A percentile compares a stretch with the other conserved stretches of the same genome.
Evolutionary conservation across 2,329 filamentous ascomycete species (phyloP).

Genomic region (Zymoseptoria ardabiliae): DNA sequence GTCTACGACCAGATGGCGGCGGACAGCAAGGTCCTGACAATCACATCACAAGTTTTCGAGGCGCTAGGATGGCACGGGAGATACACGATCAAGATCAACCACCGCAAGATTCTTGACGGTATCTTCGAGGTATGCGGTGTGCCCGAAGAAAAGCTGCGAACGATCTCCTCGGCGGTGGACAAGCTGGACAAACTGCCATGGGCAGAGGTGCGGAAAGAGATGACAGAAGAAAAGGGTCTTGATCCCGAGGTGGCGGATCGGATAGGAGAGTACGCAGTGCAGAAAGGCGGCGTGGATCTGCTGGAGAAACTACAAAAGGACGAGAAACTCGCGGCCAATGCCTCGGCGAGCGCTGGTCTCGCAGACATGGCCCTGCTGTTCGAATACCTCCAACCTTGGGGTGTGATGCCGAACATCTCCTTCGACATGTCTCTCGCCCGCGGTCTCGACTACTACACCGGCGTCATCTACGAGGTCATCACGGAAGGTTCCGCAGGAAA

Average conservation of each 20-base stretch:
- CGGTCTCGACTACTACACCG: slow-evolving; percentile 89
- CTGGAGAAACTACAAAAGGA: slow-evolving; percentile 63
- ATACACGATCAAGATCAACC: slow-evolving; percentile 89
- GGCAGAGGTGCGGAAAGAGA: slow-evolving; percentile 83
- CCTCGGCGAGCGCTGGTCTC: slow-evolving; percentile 69
- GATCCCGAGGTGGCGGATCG: slow-evolving; percentile 69
- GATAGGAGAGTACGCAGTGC: slow-evolving; percentile 77
- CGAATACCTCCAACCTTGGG: slow-evolving; percentile 72
- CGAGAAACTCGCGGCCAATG: slow-evolving; percentile 61
- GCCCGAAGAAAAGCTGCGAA: slow-evolving; percentile 74
- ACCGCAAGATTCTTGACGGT: slow-evolving; percentile 88
- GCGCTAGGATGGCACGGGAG: slow-evolving; percentile 64
- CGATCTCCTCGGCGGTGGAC: slow-evolving; percentile 88
- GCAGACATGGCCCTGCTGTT: slow-evolving; percentile 75
- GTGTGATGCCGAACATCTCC: slow-evolving; percentile 64
- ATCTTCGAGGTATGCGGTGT: slow-evolving; percentile 89
- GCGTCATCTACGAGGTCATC: slow-evolving; percentile 82
- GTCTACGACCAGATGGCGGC: slow-evolving; percentile 84
- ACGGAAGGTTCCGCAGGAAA: slow-evolving; percentile 67
- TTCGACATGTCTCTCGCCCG: slow-evolving; percentile 87
- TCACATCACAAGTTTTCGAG: slow-evolving; percentile 79
- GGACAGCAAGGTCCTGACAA: slow-evolving; percentile 80
- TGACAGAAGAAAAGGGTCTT: slow-evolving; percentile 87
- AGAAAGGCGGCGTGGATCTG: slow-evolving; percentile 67
- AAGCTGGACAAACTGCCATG: slow-evolving; percentile 88